phyloP scores from a whole-genome alignment of 495 filamentous ascomycete species.

The Annulohypoxylon bovei region DNA sequence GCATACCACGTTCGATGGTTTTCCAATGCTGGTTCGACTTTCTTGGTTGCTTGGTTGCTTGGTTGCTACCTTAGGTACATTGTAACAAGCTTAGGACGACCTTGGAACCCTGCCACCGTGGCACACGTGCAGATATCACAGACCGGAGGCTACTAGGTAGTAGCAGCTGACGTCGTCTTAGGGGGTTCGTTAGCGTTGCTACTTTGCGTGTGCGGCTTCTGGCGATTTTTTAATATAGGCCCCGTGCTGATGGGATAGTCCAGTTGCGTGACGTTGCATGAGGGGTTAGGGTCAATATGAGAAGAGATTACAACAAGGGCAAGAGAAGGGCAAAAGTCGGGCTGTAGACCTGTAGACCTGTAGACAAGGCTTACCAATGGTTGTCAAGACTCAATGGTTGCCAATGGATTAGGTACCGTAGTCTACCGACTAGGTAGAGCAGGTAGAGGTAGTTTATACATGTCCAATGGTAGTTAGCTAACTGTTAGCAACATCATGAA shows the following conservation, averaged over 20 bases:
- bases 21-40: constrained; percentile 38
- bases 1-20: constrained; percentile 37
- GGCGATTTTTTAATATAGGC: constrained; percentile 36
- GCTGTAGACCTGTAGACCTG: constrained; percentile 18
- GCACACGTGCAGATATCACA: constrained; percentile 46
- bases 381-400: constrained; percentile 14
- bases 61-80: constrained; percentile 19
- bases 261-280: constrained; percentile 42
- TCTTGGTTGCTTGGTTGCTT: constrained; percentile 17
- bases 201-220: constrained; percentile 37
- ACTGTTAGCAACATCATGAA: not conserved
- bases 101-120: constrained; percentile 35
- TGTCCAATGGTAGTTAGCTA: too few species aligned
- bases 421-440: too few species aligned
- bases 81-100: constrained; percentile 13
- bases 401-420: too few species aligned
- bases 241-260: constrained; percentile 38
- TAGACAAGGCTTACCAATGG: constrained; percentile 31
- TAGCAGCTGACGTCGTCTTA: constrained; percentile 39
- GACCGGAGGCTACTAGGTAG: constrained; percentile 40
- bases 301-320: constrained; percentile 1
- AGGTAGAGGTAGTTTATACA: too few species aligned
- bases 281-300: constrained; percentile 23
- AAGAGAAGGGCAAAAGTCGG: constrained; percentile 10
- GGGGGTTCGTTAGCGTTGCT: constrained; percentile 28